Evolutionary conservation across 805 yeast species (phyloP).

Genomic region (Candida chauliodis): DNA sequence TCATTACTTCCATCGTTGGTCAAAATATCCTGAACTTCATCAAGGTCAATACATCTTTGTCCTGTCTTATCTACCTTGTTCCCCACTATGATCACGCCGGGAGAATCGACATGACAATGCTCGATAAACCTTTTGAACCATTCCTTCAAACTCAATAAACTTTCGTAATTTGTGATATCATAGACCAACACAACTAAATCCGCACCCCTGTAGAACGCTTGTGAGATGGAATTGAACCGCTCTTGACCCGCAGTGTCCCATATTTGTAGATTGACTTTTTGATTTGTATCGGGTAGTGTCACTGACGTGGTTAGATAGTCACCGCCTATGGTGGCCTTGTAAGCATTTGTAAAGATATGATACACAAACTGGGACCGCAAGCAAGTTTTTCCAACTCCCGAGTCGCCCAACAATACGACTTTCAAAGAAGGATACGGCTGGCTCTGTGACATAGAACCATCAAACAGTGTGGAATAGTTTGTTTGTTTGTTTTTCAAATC

Average conservation of each 20-base stretch:
- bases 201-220: conserved; percentile 57
- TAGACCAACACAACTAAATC: conserved; percentile 53
- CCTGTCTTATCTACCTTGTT: conserved; percentile 43
- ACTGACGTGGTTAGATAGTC: conserved; percentile 49
- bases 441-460: conserved; percentile 3
- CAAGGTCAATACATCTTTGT: conserved; percentile 33
- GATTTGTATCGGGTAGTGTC: conserved; percentile 9
- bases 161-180: conserved; percentile 51
- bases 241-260: conserved; percentile 53
- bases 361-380: conserved; percentile 53
- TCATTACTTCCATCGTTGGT: conserved; percentile 12
- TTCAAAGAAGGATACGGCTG: conserved; percentile 30
- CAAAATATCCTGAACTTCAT: conserved; percentile 34
- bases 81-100: conserved; percentile 51
- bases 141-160: conserved; percentile 42
- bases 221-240: conserved; percentile 46
- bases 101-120: conserved; percentile 45
- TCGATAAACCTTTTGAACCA: conserved; percentile 49
- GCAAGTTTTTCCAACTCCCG: conserved; percentile 60
- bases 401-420: conserved; percentile 56
- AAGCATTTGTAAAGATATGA: conserved; percentile 52
- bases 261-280: conserved; percentile 46
- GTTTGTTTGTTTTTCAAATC: background rate
- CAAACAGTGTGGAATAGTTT: too few relatives aligned
- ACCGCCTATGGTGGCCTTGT: conserved; percentile 58